Evolutionary conservation across 2,329 filamentous ascomycete genomes (phyloP).

Genomic region (Rutstroemia sydowiana): DNA sequence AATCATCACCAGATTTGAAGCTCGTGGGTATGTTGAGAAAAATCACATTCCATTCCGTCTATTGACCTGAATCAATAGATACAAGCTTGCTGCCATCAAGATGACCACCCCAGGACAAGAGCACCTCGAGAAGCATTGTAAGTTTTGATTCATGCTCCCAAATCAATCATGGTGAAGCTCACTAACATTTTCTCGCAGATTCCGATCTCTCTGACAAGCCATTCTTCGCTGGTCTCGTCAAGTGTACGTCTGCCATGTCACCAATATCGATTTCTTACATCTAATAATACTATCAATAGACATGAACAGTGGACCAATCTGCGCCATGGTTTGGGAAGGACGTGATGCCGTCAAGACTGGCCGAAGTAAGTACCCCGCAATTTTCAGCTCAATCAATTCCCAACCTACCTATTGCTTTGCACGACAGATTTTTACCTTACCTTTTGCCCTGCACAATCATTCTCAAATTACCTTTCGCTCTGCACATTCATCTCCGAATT

Average conservation of each 20-base stretch:
- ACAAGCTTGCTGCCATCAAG: conserved; percentile 99
- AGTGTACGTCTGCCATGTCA: conserved; percentile 56
- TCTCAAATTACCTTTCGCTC: too few relatives aligned
- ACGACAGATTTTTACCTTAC: too few relatives aligned
- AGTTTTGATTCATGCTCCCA: too few relatives aligned
- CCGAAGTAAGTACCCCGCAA: conserved; percentile 70
- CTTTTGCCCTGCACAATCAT: too few relatives aligned
- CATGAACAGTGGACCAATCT: conserved; percentile 95
- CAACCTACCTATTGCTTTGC: too few relatives aligned
- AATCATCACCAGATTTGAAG: conserved; percentile 98
- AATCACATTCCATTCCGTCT: neutral
- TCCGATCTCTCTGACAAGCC: conserved; percentile 85
- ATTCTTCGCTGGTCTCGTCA: conserved; percentile 92
- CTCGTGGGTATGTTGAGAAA: conserved; percentile 62
- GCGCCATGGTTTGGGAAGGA: conserved; percentile 99
- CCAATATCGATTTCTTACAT: conserved; percentile 1
- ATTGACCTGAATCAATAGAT: conserved; percentile 45
- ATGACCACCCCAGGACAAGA: conserved; percentile 79
- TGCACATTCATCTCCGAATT: too few relatives aligned
- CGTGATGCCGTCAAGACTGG: conserved; percentile 98
- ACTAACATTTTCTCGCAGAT: conserved; percentile 40
- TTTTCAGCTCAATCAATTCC: too few relatives aligned
- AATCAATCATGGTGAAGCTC: neutral
- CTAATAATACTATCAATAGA: conserved; percentile 51
- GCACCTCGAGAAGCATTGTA: conserved; percentile 96